These are phyloP conservation scores for Aspergillus bertholletiae DNA, from an alignment of 495 filamentous ascomycete genomes.

Conservation along the genomic window DNA sequence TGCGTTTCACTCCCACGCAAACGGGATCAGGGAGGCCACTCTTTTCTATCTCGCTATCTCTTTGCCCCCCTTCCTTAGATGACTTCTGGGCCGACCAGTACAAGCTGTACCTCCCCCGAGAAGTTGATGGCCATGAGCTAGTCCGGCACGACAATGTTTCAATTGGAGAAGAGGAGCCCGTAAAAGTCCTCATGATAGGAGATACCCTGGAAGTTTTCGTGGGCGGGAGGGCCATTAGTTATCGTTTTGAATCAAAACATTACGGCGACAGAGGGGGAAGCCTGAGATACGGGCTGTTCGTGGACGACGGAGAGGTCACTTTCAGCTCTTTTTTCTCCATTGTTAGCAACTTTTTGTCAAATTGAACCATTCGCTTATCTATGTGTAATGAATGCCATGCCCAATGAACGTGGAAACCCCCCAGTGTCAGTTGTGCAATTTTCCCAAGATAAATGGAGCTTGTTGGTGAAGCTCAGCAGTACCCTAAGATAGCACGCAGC, in stretches of 20 bases:
- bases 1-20: not conserved
- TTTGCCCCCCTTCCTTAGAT: not conserved
- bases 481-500: not conserved
- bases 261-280: slow-evolving; percentile 49
- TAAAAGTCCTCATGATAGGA: not conserved
- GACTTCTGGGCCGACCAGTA: not conserved
- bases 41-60: not conserved
- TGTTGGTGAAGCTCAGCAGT: not conserved
- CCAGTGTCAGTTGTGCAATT: not conserved
- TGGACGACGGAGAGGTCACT: not conserved
- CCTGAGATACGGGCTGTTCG: not conserved
- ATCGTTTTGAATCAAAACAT: not conserved
- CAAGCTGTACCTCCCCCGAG: not conserved
- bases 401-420: not conserved
- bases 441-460: not conserved
- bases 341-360: not conserved
- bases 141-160: not conserved
- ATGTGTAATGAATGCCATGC: not conserved
- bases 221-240: not conserved
- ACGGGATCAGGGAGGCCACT: not conserved
- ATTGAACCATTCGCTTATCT: not conserved
- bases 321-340: not conserved
- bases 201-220: not conserved
- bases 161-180: not conserved
- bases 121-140: not conserved